Evolutionary conservation across 352 stramenopile species (phyloP), one percentile per base, ranked within the genome.

Genomic region (Globisporangium parvum): DNA sequence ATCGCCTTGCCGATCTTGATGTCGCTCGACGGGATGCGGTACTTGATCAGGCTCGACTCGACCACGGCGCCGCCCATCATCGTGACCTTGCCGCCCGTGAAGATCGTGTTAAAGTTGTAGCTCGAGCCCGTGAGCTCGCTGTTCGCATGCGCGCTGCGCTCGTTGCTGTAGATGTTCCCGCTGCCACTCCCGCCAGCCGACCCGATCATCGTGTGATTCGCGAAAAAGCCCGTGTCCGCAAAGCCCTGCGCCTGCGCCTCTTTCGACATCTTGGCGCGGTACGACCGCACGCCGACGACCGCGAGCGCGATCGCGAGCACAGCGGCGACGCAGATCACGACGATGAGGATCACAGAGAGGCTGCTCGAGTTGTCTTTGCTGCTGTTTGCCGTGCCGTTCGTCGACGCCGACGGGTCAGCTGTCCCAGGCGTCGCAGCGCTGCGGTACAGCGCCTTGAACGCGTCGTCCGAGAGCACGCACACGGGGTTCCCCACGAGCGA

Each of bases 11-110:
- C 66, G 26, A 90, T 65, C 33, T 71, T 64, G 40, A 93, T 73
- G 31, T 89, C 77, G 28, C 73, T 73, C 17, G 71, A 73, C 14
- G 78, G 76, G 24, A 93, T 86, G 41, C 80, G 80, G 66, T 91
- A 91, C 55, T 88, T 88, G 46, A 88, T 59, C 10, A 91, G 70
- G 5, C 65, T 80, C 20, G 71, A 76, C 59, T 92, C 82, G 21
- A 82, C 72, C 15, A 57, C 67, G 23, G 67, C 72, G 6, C 71
- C 72, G 28, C 76, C 79, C 69, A 75, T 81, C 59, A 80, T 73
- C 8, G 67, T 78, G 50, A 77, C 63, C 46, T 85, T 84, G 41
- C 64, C 66, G 44, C 63, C 71, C 42, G 59, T 81, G 55, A 80
- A 81, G 47, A 85, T 86, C 33, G 76, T 82, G 54, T 74, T 77